Evolutionary conservation across 768 basidiomycete genomes (phyloP).

Genomic region (Lactifluus pinguis): DNA sequence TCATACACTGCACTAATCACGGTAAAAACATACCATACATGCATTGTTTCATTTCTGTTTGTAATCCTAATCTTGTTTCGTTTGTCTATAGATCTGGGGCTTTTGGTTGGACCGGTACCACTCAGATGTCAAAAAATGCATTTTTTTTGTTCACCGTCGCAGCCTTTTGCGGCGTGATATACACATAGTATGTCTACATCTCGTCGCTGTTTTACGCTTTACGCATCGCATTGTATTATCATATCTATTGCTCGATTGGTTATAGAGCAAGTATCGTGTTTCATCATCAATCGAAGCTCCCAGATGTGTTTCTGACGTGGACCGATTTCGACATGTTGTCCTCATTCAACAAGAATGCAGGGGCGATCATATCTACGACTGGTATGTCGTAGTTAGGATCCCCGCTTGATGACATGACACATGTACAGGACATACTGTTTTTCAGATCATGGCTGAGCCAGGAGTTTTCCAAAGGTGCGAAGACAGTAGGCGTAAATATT

Average conservation of each 20-base stretch:
- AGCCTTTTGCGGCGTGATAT: neutral
- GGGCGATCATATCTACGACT: neutral
- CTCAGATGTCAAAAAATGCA: neutral
- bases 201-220: slow-evolving; percentile 3
- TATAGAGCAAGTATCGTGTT: slow-evolving; percentile 1
- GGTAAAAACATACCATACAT: slow-evolving; percentile 14
- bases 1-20: slow-evolving; percentile 10
- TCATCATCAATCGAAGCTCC: slow-evolving; percentile 3
- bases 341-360: neutral
- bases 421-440: too few species aligned
- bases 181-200: neutral
- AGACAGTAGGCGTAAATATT: neutral
- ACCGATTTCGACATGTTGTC: neutral
- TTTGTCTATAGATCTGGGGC: slow-evolving; percentile 15
- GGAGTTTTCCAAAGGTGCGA: too few species aligned
- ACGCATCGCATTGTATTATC: slow-evolving; percentile 12
- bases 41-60: slow-evolving; percentile 10
- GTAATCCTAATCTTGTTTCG: slow-evolving; percentile 10
- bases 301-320: neutral
- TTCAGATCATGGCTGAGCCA: too few species aligned
- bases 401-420: too few species aligned
- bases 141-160: neutral
- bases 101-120: slow-evolving; percentile 12
- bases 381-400: too few species aligned
- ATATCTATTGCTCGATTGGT: slow-evolving; percentile 17